Percentiles rank a stretch among this genome's conserved stretches.
These are phyloP conservation scores for Amanita brunnescens DNA, from an alignment of 768 basidiomycete species.

Conservation along the genomic window DNA sequence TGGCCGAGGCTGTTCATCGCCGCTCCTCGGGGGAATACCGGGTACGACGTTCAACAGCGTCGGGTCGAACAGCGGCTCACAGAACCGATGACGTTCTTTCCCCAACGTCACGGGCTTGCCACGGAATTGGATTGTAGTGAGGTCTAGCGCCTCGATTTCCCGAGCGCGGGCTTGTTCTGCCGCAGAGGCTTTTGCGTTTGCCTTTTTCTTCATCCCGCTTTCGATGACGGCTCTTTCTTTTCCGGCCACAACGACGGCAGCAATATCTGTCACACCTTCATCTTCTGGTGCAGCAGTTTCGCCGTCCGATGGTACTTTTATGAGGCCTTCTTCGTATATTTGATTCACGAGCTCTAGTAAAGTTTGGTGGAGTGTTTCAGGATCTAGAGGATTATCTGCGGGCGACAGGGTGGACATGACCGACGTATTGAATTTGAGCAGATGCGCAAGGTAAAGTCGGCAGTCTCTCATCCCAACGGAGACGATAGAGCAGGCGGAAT, in stretches of 20 bases:
- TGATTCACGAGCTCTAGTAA: constrained; percentile 59
- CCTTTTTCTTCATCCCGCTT: constrained; percentile 71
- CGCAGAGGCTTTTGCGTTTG: constrained; percentile 61
- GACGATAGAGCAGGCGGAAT: constrained; percentile 45
- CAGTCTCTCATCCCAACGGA: constrained; percentile 64
- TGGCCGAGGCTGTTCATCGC: constrained; percentile 25
- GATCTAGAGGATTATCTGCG: constrained; percentile 35
- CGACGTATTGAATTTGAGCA: constrained; percentile 61
- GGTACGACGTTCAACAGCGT: constrained; percentile 37
- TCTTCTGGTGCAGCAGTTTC: constrained; percentile 63
- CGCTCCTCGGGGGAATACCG: constrained; percentile 17
- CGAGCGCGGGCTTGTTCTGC: constrained; percentile 74
- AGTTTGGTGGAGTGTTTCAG: constrained; percentile 36
- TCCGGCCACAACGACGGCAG: constrained; percentile 84
- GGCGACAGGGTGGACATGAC: constrained; percentile 53
- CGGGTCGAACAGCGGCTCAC: constrained; percentile 83
- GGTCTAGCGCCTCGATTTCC: constrained; percentile 79
- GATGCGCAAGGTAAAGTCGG: constrained; percentile 63
- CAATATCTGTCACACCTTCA: constrained; percentile 84
- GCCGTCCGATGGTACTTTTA: constrained; percentile 69
- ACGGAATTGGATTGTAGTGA: constrained; percentile 70
- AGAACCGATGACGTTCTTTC: constrained; percentile 84
- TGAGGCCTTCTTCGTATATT: constrained; percentile 53
- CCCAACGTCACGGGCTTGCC: constrained; percentile 66
- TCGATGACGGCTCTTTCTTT: constrained; percentile 87